A percentile compares a stretch with the other conserved stretches of the same genome.
Evolutionary conservation across 2,329 filamentous ascomycete genomes (phyloP).

Genomic region (Neofusicoccum sp.): DNA sequence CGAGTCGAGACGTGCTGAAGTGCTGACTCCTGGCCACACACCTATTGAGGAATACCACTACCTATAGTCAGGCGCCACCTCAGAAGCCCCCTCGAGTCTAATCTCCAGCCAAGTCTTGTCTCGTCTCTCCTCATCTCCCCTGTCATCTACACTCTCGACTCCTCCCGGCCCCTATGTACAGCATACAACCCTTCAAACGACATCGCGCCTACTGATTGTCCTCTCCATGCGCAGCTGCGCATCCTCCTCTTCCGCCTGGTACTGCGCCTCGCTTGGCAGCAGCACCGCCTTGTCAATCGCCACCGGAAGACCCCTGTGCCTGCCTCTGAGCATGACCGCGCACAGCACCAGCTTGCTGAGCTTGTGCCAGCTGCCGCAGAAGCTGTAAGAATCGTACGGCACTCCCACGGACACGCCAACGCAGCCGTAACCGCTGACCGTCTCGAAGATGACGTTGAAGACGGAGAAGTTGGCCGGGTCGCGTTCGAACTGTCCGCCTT

Average conservation of each 20-base stretch:
- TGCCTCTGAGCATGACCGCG: constrained; percentile 55
- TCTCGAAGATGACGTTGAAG: constrained; percentile 49
- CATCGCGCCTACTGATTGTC: background rate
- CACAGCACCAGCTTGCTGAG: constrained; percentile 56
- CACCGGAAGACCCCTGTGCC: constrained; percentile 56
- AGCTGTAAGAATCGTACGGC: constrained; percentile 45
- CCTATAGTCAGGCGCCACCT: background rate
- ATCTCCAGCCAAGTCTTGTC: background rate
- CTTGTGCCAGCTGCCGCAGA: constrained; percentile 49
- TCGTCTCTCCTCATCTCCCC: background rate
- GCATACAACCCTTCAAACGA: background rate
- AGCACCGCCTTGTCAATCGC: constrained; percentile 51
- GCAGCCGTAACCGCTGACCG: constrained; percentile 37
- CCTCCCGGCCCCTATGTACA: background rate
- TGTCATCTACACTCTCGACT: background rate
- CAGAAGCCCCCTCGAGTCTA: background rate
- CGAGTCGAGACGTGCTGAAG: background rate
- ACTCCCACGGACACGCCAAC: constrained; percentile 49
- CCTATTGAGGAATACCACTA: background rate
- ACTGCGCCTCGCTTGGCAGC: constrained; percentile 34
- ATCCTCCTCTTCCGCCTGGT: constrained; percentile 34
- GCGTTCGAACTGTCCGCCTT: constrained; percentile 35
- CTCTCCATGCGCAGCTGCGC: constrained; percentile 24
- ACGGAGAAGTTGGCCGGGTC: constrained; percentile 39
- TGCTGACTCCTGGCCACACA: background rate